Conservation (phyloP, 2,329 filamentous ascomycete species). For the Colletotrichum phormii region DNA sequence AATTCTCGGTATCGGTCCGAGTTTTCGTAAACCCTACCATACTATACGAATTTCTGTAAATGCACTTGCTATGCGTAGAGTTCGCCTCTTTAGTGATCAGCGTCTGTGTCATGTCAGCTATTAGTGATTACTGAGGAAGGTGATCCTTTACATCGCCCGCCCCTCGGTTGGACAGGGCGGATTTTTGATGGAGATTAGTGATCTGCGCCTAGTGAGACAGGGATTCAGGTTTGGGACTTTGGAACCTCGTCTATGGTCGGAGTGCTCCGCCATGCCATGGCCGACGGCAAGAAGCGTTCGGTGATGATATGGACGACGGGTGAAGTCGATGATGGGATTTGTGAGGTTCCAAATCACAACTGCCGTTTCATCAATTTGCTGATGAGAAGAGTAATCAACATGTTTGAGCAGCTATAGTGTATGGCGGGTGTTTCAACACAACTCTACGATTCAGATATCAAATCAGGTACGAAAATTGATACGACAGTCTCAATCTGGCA, state of each 20-base stretch:
- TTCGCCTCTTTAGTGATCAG: not conserved
- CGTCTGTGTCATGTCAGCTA: slow-evolving; percentile 14
- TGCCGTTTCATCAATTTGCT: not conserved
- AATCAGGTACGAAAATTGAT: not conserved
- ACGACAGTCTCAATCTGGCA: not conserved
- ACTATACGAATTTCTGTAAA: not conserved
- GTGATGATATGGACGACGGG: not conserved
- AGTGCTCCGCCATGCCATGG: not conserved
- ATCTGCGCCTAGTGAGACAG: slow-evolving; percentile 4
- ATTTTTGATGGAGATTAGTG: not conserved
- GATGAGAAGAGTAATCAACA: not conserved
- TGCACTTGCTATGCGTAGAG: not conserved
- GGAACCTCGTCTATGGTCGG: not conserved
- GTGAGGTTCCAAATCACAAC: not conserved
- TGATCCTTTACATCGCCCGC: not conserved
- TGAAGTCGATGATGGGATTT: not conserved
- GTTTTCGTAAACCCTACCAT: not conserved
- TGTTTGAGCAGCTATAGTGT: not conserved
- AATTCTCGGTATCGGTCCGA: slow-evolving; percentile 14
- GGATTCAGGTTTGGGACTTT: not conserved
- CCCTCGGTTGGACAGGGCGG: not conserved
- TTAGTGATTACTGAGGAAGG: not conserved
- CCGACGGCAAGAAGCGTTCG: not conserved
- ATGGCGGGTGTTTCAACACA: not conserved
- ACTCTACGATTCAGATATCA: not conserved